Evolutionary conservation across 495 filamentous ascomycete genomes (phyloP), one percentile per base, ranked within the genome.

Genomic region (Lasiosphaeriaceae sp.): DNA sequence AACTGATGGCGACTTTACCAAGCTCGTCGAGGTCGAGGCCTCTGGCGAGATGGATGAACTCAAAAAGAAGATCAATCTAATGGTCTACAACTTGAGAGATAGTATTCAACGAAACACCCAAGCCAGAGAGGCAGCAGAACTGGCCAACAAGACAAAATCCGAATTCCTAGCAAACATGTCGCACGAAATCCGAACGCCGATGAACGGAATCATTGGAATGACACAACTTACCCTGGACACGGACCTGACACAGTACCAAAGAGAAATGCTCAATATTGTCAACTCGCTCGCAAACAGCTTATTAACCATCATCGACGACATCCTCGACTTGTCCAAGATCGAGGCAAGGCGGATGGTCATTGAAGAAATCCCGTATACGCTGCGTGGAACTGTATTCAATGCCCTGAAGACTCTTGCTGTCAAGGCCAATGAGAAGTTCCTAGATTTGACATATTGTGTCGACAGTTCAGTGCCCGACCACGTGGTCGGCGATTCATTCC

Each of bases 101-200:
- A 94, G 89, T 82, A 97, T 99, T 59, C 92, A 99, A 70, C 85
- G 90, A 69, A 99, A 97, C 71, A 97, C 90, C n/a, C 88, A 89
- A 39, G 94, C 94, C 45, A 88, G 94, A 68, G 94, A 99, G 70
- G 91, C 92, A 50, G 94, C 94, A 59, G 94, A 99, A 70, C 80
- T 97, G 66, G 94, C 94, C 52, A 99, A 97, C 76, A 91, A 93
- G 71, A 99, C 94, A 47, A 99, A 99, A 66, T 97, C 92, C 35
- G 95, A 99, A 67, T 99, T 99, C 76, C 77, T 99, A 46, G 94
- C 94, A 24, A 99, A 99, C 69, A 99, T 99, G 94, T 94, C 89
- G 39, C 94, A 99, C 82, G 94, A 99, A 73, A 99, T 99, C 58
- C 81, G 94, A 69, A 98, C 94, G 21, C 94, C 94, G 0, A 97